phyloP scores from a whole-genome alignment of 2,329 filamentous ascomycete genomes.

The Paecilomyces variotii region DNA sequence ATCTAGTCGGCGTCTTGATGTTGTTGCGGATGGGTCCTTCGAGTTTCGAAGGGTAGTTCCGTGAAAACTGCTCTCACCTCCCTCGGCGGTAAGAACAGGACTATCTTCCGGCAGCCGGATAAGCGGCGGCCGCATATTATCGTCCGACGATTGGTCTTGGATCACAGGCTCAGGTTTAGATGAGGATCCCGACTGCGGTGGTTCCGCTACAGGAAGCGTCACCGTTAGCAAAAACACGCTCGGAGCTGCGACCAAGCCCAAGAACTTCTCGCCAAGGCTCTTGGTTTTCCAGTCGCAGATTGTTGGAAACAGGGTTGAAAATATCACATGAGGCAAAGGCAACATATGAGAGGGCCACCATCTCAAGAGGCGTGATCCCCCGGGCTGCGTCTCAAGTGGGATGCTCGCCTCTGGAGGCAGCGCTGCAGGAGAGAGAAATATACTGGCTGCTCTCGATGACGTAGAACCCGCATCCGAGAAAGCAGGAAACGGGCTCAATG shows the following conservation, averaged over 20 bases:
- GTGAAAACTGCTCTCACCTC: neutral
- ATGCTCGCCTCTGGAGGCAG: slow-evolving; percentile 28
- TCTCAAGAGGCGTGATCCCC: slow-evolving; percentile 33
- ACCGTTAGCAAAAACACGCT: slow-evolving; percentile 85
- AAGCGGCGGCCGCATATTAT: slow-evolving; percentile 14
- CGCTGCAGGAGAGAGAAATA: slow-evolving; percentile 47
- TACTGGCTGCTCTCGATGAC: slow-evolving; percentile 46
- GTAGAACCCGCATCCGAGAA: slow-evolving; percentile 53
- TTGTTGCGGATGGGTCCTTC: neutral
- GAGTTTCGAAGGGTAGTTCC: neutral
- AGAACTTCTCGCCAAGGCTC: slow-evolving; percentile 70
- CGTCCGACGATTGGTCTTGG: slow-evolving; percentile 14
- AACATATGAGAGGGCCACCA: slow-evolving; percentile 79
- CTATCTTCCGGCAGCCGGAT: slow-evolving; percentile 30
- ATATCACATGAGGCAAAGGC: slow-evolving; percentile 62
- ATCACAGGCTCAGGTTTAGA: slow-evolving; percentile 29
- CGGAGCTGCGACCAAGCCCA: slow-evolving; percentile 77
- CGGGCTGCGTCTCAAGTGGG: slow-evolving; percentile 27
- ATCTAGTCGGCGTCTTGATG: slow-evolving; percentile 23
- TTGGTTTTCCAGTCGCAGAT: slow-evolving; percentile 75
- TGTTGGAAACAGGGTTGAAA: slow-evolving; percentile 77
- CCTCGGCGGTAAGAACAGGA: slow-evolving; percentile 20
- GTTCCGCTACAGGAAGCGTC: slow-evolving; percentile 85
- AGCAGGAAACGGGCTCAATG: slow-evolving; percentile 58
- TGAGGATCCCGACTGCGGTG: slow-evolving; percentile 45